These are phyloP conservation scores for Quercus lobata DNA, from an alignment of 331 rosid genomes.

Conservation along the genomic window DNA sequence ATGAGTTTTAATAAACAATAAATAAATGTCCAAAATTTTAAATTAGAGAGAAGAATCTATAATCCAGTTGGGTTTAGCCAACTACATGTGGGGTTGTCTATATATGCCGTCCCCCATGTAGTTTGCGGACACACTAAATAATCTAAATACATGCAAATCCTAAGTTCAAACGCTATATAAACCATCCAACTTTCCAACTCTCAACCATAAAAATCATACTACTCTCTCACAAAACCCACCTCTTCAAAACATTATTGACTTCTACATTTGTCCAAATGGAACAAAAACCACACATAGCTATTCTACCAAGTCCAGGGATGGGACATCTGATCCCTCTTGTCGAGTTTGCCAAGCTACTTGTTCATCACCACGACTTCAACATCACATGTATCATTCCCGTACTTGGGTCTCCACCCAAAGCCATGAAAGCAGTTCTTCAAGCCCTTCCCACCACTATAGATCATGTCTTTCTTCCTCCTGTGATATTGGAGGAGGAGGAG, in stretches of 20 bases:
- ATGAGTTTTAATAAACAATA: too few species aligned
- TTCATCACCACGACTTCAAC: constrained; percentile 25
- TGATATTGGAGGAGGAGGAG: not conserved
- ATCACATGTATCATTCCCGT: constrained; percentile 42
- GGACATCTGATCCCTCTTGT: constrained; percentile 41
- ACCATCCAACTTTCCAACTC: too few species aligned
- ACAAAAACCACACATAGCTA: constrained; percentile 20
- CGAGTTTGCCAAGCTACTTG: constrained; percentile 36
- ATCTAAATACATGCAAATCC: too few species aligned
- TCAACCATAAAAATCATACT: too few species aligned
- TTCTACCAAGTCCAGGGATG: constrained; percentile 42
- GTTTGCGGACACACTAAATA: too few species aligned
- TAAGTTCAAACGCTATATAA: too few species aligned
- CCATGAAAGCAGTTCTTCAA: constrained; percentile 31
- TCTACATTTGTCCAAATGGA: not conserved
- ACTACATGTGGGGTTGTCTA: too few species aligned
- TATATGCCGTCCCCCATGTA: too few species aligned
- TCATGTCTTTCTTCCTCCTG: constrained; percentile 7
- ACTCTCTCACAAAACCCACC: not conserved
- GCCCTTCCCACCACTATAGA: constrained; percentile 22
- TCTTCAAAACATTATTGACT: too few species aligned
- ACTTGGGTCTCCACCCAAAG: constrained; percentile 24
- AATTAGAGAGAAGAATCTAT: too few species aligned
- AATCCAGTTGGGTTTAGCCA: too few species aligned
- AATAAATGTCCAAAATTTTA: too few species aligned